Conservation (phyloP, 2,329 filamentous ascomycete genomes). For the Colletotrichum theobromicola region DNA sequence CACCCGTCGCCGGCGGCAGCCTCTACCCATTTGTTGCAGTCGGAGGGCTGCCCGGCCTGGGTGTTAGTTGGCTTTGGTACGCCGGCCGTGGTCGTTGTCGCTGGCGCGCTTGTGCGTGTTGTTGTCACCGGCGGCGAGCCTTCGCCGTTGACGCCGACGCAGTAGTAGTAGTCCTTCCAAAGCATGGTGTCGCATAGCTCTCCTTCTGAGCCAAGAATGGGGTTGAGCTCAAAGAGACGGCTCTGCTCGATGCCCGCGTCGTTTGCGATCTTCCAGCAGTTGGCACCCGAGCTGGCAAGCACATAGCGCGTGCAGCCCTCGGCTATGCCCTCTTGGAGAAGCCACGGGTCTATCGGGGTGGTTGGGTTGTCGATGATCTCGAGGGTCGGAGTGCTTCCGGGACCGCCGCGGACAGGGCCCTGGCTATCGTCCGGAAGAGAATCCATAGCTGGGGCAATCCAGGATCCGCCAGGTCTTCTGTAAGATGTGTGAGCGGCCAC, state of each 20-base stretch:
- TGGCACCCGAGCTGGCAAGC: background rate
- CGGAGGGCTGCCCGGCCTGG: too few relatives aligned
- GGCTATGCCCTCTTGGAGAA: background rate
- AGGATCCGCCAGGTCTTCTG: background rate
- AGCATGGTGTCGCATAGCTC: conserved; percentile 27
- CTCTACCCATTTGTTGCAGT: too few relatives aligned
- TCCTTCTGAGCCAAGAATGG: conserved; percentile 23
- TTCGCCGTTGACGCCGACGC: conserved; percentile 12
- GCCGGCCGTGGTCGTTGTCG: background rate
- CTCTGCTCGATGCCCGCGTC: background rate
- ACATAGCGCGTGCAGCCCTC: background rate
- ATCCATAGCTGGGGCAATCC: background rate
- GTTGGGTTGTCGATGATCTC: background rate
- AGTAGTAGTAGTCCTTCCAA: conserved; percentile 28
- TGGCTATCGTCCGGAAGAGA: background rate
- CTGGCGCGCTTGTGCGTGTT: background rate
- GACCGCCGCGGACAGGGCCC: background rate
- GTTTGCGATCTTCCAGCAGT: background rate
- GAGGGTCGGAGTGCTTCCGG: background rate
- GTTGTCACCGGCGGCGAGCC: background rate
- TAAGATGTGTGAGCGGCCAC: background rate
- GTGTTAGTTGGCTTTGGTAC: background rate
- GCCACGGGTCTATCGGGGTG: background rate
- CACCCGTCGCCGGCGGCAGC: too few relatives aligned
- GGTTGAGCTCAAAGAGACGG: conserved; percentile 19